phyloP scores from a whole-genome alignment of 768 basidiomycete genomes.

The Aureoboletus auriporus region DNA sequence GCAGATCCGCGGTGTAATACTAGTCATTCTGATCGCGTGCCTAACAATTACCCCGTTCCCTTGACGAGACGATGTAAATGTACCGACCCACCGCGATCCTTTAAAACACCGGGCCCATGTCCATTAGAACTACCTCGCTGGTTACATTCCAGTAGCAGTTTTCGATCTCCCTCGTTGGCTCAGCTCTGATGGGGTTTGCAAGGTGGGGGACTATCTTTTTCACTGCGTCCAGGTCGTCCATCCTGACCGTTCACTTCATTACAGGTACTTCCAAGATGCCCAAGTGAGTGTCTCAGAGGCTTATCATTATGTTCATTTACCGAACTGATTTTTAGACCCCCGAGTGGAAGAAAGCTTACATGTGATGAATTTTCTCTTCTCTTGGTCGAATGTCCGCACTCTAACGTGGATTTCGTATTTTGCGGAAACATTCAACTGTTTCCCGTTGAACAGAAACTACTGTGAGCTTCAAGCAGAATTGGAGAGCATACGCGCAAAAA shows the following conservation, averaged over 20 bases:
- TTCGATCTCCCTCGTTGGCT: not conserved
- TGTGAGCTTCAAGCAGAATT: conserved; percentile 66
- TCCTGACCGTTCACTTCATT: not conserved
- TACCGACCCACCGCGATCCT: not conserved
- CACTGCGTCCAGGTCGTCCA: not conserved
- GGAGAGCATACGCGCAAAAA: conserved; percentile 43
- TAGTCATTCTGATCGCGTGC: too few relatives aligned
- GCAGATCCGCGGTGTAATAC: too few relatives aligned
- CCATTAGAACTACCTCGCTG: not conserved
- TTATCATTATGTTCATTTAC: not conserved
- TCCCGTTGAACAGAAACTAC: conserved; percentile 54
- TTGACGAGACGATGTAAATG: not conserved
- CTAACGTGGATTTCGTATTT: not conserved
- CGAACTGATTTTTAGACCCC: conserved; percentile 45
- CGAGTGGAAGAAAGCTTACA: conserved; percentile 46
- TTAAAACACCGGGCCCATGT: not conserved
- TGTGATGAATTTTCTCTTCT: conserved; percentile 14
- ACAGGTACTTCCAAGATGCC: conserved; percentile 65
- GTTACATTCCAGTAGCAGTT: too few relatives aligned
- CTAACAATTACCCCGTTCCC: not conserved
- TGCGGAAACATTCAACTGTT: not conserved
- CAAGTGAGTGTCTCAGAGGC: conserved; percentile 39
- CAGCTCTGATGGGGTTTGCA: not conserved
- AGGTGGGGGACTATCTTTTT: not conserved
- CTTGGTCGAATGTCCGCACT: not conserved